Base-by-base conservation (phyloP, 1,139 yeast genomes). In the Hansenula anomala region DNA sequence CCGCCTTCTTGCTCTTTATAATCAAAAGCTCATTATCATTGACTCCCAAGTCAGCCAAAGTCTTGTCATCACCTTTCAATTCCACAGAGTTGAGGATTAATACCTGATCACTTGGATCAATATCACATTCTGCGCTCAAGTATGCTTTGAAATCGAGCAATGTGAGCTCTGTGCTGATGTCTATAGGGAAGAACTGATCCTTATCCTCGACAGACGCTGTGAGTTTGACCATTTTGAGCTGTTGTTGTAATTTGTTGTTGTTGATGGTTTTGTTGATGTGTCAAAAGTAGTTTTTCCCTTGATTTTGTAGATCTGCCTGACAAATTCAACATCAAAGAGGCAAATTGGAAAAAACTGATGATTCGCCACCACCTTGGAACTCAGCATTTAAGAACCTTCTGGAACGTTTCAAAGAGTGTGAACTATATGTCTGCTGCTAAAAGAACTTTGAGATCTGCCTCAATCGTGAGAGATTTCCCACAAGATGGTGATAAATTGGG, bases 81-180 rank as follows among this genome's bases (percentile, higher is more conserved):
- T 63, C 54, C 28, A 63, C 63, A 38, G 75, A 74, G 46, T 80
- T 69, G 49, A 66, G 67, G 24, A 66, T 58, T 37, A 85, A 52
- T 13, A 69, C 59, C 54, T 81, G 86, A 18, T 63, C 52, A 0
- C 49, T 46, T 4, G 76, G 66, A 7, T 67, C 66, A 28, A 82
- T 70, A 19, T 67, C 72, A 17, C 88, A 74, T 54, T 89, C 96
- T 3, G 88, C 80, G 48, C 81, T 88, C 7, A 90, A 59, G 48
- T 84, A 80, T 0, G 95, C 95, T 44, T 77, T 71, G 51, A 90
- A 73, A 57, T 89, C 96, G 13, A 60, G 71, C 9, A 88, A 58
- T 0, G 77, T 57, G 67, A 89, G 73, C 16, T 82, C 82, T 1
- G 67, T 75, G 3, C 89, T 77, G 22, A 63, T 47, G 31, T 64